These are phyloP conservation scores for Lachnellula subtilissima DNA, from an alignment of 2,329 filamentous ascomycete species.

Conservation along the genomic window DNA sequence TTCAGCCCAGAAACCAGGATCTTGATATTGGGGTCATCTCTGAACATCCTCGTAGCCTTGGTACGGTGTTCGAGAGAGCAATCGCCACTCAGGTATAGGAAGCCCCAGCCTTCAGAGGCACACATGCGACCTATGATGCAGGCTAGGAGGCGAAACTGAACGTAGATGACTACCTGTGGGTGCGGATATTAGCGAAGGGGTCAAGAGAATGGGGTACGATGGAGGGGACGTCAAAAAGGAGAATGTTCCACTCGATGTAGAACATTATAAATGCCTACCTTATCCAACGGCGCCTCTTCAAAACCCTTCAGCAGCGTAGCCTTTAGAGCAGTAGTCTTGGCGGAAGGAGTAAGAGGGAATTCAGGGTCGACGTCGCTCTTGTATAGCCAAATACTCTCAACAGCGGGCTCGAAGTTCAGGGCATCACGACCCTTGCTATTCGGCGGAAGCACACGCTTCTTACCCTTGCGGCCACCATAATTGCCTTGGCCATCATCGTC, in stretches of 20 bases:
- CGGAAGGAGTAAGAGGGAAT: conserved; percentile 32
- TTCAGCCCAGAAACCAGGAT: conserved; percentile 53
- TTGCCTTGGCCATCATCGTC: background rate
- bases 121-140: conserved; percentile 48
- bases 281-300: conserved; percentile 40
- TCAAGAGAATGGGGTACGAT: background rate
- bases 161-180: conserved; percentile 46
- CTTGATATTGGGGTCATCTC: conserved; percentile 32
- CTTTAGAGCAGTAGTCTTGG: conserved; percentile 36
- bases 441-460: background rate
- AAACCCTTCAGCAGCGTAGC: conserved; percentile 36
- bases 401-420: conserved; percentile 24
- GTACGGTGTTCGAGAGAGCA: conserved; percentile 41
- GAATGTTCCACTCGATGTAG: background rate
- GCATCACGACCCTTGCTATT: conserved; percentile 22
- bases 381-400: conserved; percentile 21
- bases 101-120: conserved; percentile 42
- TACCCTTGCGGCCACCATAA: background rate
- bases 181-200: background rate
- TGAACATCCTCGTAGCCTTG: conserved; percentile 43
- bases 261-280: conserved; percentile 32
- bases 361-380: conserved; percentile 20
- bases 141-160: conserved; percentile 52
- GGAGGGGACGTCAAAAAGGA: background rate
- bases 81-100: conserved; percentile 41